phyloP scores from a whole-genome alignment of 169 alveolate species.

The Plasmodium falciparum region DNA sequence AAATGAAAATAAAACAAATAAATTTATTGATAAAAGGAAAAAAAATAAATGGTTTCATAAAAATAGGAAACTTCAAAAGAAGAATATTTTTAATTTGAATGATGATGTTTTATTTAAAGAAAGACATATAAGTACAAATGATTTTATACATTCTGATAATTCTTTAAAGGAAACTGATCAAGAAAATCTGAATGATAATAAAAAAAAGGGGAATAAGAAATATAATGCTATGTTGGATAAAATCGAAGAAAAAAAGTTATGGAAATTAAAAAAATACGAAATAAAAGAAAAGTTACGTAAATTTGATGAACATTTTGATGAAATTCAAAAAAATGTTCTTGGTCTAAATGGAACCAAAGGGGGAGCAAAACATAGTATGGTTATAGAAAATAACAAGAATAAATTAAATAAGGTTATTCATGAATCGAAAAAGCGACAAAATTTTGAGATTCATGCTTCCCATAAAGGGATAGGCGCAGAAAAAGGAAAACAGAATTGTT shows the following conservation, averaged over 20 bases:
- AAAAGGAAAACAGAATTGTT: neutral
- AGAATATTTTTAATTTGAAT: constrained; percentile 66
- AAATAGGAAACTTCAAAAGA: constrained; percentile 22
- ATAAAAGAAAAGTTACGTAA: constrained; percentile 58
- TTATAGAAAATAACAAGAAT: constrained; percentile 3
- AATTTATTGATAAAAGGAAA: constrained; percentile 74
- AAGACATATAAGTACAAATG: constrained; percentile 57
- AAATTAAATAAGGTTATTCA: neutral
- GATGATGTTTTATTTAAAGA: constrained; percentile 26
- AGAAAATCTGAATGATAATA: neutral
- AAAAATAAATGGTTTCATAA: constrained; percentile 34
- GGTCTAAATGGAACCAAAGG: constrained; percentile 7
- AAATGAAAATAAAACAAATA: constrained; percentile 75
- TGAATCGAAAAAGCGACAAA: neutral
- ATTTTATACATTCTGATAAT: constrained; percentile 14
- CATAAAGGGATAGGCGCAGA: constrained; percentile 1
- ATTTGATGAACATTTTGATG: constrained; percentile 73
- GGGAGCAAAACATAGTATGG: neutral
- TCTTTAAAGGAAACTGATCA: neutral
- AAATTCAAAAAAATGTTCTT: constrained; percentile 36
- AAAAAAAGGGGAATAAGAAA: constrained; percentile 1
- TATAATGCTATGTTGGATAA: constrained; percentile 20
- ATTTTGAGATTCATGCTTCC: neutral
- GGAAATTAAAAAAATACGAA: constrained; percentile 62
- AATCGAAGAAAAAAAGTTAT: constrained; percentile 37